Conservation (phyloP, 2,329 filamentous ascomycete species). For the Pestalotiopsis sp. region DNA sequence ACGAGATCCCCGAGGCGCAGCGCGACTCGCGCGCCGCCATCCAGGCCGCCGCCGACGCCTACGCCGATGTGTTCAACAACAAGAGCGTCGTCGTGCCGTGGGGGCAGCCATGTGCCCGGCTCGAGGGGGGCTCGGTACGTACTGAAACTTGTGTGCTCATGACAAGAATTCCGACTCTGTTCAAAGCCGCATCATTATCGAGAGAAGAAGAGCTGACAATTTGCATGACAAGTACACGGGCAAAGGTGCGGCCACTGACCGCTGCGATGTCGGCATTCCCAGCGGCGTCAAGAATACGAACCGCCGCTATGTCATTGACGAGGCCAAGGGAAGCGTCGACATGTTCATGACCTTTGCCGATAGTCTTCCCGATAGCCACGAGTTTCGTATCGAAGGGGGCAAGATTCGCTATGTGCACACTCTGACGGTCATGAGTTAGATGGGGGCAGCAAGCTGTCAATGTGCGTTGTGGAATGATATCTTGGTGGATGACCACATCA, state of each 20-base stretch:
- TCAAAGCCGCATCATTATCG: not conserved
- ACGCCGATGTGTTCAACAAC: conserved; percentile 30
- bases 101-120: conserved; percentile 27
- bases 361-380: conserved; percentile 29
- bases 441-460: not conserved
- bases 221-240: conserved; percentile 19
- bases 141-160: not conserved
- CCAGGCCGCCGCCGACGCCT: conserved; percentile 30
- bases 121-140: conserved; percentile 25
- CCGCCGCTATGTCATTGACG: conserved; percentile 31
- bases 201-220: not conserved
- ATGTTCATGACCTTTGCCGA: conserved; percentile 29
- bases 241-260: conserved; percentile 20
- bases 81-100: conserved; percentile 26
- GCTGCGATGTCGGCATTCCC: conserved; percentile 27
- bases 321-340: conserved; percentile 28
- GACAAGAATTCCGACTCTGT: not conserved
- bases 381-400: conserved; percentile 29
- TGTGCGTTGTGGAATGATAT: not conserved
- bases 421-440: conserved; percentile 13
- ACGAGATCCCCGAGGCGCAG: conserved; percentile 28
- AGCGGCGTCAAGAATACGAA: conserved; percentile 29
- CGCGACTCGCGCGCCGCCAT: conserved; percentile 27
- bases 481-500: not conserved
- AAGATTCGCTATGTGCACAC: conserved; percentile 34